These are phyloP conservation scores for Coelastrella sp. DNA, from an alignment of 139 green algal species.

Conservation along the genomic window DNA sequence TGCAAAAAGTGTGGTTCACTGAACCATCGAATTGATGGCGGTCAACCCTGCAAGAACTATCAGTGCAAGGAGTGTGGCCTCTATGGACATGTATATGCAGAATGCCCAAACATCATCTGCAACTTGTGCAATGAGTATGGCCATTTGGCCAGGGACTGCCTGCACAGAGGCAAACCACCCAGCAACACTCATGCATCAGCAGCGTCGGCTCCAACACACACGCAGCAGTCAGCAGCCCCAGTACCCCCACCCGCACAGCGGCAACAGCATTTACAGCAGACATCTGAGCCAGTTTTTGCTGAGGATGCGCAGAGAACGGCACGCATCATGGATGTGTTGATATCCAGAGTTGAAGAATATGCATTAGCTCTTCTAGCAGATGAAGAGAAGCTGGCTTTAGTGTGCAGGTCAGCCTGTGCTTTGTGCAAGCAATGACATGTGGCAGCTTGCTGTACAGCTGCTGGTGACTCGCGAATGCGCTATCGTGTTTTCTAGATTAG, in stretches of 20 bases:
- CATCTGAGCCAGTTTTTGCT: background rate
- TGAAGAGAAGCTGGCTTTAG: background rate
- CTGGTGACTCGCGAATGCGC: background rate
- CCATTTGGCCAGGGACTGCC: slow-evolving; percentile 29
- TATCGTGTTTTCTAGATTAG: too few species aligned
- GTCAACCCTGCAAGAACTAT: slow-evolving; percentile 46
- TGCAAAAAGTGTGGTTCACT: slow-evolving; percentile 37
- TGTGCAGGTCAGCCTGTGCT: too few species aligned
- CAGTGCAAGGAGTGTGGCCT: slow-evolving; percentile 46
- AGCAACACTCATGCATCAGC: background rate
- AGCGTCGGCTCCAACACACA: too few species aligned
- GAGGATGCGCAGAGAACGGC: background rate
- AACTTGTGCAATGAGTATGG: slow-evolving; percentile 40
- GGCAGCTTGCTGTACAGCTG: too few species aligned
- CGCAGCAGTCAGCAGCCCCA: too few species aligned
- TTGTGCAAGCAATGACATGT: too few species aligned
- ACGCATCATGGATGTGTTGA: slow-evolving; percentile 33
- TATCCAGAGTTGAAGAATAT: slow-evolving; percentile 24
- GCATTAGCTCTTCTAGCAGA: background rate
- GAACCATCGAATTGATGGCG: slow-evolving; percentile 37
- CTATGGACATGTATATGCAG: slow-evolving; percentile 43
- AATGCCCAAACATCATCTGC: slow-evolving; percentile 46
- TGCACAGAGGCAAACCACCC: background rate
- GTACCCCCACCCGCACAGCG: slow-evolving; percentile 6
- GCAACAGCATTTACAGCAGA: background rate